Base-by-base conservation (phyloP, 2,329 filamentous ascomycete species). In the Neofusicoccum laricinum region DNA sequence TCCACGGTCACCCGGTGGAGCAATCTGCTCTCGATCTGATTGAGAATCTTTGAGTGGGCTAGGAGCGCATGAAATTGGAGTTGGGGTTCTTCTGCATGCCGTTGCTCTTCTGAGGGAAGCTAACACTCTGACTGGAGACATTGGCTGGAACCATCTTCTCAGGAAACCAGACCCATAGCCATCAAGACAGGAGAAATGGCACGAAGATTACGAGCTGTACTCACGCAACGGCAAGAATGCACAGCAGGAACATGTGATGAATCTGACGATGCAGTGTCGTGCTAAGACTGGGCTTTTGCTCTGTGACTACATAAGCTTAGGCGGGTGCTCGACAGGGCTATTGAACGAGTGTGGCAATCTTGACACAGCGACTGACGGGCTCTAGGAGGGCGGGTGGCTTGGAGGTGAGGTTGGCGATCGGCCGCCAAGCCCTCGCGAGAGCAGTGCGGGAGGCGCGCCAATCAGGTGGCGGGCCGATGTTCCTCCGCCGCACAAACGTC, bases 401-500 rank as follows among this genome's bases (percentile, higher is more conserved):
- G 3, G 38, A 48, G 38, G 30, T 63, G 61, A 55, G 30, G 61
- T 63, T 40, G 50, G 14, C 46, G 61, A 63, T 55, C 25, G 49
- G 49, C 25, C 19, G 62, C 62, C 62, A 64, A 64, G 51, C 5
- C 62, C 19, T 40, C 62, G 32, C 43, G 51, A 51, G 32, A 25
- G 62, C 15, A 49, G 32, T 34, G 43, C 62, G 62, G 45, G 30
- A 36, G 45, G 6, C 10, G 19, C 45, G 50, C 62, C 62, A 64
- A 64, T 64, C 62, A 64, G 61, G 12, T 17, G 12, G 21, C 62
- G 62, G 50, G 43, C 62, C 62, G 62, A 64, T 46, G 61, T 53
- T 63, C n/a, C 41, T 57, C 62, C 62, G 50, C 62, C 62, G 62
- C 62, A 57, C 62, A 64, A 55, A 64, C 41, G 48, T 63, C 61